These are phyloP conservation scores for Coemansia sp. DNA, from an alignment of 192 early-diverging fungal species.

Conservation along the genomic window DNA sequence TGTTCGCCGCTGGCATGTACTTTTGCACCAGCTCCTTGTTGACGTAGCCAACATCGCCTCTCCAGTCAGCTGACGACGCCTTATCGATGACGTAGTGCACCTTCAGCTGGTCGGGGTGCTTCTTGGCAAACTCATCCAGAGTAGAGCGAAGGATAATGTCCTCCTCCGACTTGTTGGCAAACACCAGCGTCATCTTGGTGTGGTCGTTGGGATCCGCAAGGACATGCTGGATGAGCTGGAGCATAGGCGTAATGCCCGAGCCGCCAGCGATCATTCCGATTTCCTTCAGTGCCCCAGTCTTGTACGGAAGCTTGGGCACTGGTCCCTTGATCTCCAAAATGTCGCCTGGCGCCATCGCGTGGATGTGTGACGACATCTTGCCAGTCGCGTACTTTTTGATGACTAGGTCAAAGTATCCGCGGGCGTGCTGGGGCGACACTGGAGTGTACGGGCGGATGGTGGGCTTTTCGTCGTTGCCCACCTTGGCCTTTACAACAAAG, in stretches of 20 bases:
- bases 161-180: constrained; percentile 72
- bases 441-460: constrained; percentile 87
- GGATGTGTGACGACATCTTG: constrained; percentile 65
- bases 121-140: constrained; percentile 61
- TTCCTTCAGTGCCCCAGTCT: constrained; percentile 61
- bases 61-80: constrained; percentile 63
- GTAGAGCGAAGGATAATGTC: constrained; percentile 75
- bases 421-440: constrained; percentile 56
- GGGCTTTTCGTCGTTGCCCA: constrained; percentile 61
- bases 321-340: constrained; percentile 81
- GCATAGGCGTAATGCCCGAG: constrained; percentile 82
- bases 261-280: constrained; percentile 86
- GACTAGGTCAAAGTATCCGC: constrained; percentile 76
- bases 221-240: constrained; percentile 74
- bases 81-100: constrained; percentile 70
- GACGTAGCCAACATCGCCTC: constrained; percentile 72
- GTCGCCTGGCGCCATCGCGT: constrained; percentile 71
- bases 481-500: constrained; percentile 69
- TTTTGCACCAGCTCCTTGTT: constrained; percentile 69
- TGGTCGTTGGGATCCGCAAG: constrained; percentile 63
- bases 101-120: constrained; percentile 64
- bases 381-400: constrained; percentile 78
- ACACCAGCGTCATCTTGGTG: constrained; percentile 75
- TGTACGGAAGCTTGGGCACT: constrained; percentile 68
- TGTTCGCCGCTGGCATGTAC: constrained; percentile 61